Evolutionary conservation across 108 stramenopile species (phyloP).

Genomic region (Skeletonema marinoi): DNA sequence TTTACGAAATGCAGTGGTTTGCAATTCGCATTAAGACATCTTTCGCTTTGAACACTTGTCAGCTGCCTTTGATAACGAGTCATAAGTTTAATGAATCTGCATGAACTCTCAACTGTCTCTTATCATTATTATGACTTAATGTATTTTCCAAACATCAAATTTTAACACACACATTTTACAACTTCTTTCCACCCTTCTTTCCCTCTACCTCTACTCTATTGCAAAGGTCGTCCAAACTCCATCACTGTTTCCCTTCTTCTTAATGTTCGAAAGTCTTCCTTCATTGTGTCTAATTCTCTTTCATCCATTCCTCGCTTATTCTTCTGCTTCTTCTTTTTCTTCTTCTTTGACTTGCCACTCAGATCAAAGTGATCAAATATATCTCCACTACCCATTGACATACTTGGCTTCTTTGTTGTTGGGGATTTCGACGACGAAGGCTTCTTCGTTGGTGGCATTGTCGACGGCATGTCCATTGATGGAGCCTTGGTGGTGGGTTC

Average conservation of each 20-base stretch:
- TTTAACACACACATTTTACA: neutral
- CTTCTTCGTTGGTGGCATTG: neutral
- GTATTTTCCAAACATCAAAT: neutral
- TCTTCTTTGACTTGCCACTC: neutral
- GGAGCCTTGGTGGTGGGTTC: neutral
- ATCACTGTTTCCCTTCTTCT: neutral
- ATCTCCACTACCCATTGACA: conserved; percentile 6
- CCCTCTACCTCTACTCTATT: neutral
- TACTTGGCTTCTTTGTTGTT: neutral
- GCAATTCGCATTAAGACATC: no score
- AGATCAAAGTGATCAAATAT: conserved; percentile 7
- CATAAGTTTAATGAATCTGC: no score
- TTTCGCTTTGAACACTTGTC: no score
- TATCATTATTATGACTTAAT: no score
- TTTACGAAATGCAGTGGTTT: no score
- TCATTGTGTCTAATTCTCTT: neutral
- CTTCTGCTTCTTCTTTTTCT: neutral
- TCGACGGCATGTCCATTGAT: neutral
- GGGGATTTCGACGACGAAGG: neutral
- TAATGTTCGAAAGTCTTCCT: neutral
- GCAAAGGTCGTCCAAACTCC: neutral
- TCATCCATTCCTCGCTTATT: neutral
- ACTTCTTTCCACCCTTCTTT: neutral
- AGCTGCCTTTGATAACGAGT: no score
- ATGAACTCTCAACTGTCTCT: no score